Base-by-base conservation (phyloP, 23 red algal species). In the Porphyridium purpureum region DNA sequence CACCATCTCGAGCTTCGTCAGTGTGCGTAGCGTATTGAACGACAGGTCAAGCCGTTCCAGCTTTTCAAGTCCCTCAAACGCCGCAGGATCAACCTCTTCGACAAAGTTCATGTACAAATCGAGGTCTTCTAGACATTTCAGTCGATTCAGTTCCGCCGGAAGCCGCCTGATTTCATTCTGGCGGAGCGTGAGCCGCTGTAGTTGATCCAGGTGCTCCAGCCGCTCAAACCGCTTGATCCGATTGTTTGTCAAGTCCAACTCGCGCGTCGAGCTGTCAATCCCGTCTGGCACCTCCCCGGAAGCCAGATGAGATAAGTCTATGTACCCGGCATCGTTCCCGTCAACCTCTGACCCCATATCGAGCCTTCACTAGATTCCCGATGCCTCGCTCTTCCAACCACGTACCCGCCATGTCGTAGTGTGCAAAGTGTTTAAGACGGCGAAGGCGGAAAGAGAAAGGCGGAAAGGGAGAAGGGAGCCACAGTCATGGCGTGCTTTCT, bases 41-140 rank as follows among this genome's bases (percentile, higher is more conserved):
- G 79, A 86, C 31, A 98, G 68, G 50, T 98, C 90, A 4, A 98
- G 65, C 21, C 60, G 42, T 47, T 75, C 29, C 47, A 98, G 35
- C n/a, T 74, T 74, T 8, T 52, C n/a, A 35, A 65, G 65, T 3
- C 41, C 32, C 2, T 24, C 46, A 9, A 98, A 83, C 14, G 48
- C 40, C 4, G 35, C 53, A 1, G 71, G 40, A 2, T 57, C 67
- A 15, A 98, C 60, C 8, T 47, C 40, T 4, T 24, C 53, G 29
- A 98, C 63, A 21, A 65, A 49, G 55, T 98, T 98, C 50, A 86
- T 64, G 73, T 86, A 98, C 4, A 98, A 52, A 30, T 98, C 90
- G 27, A 98, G 26, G 24, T 98, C 80, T 31, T 56, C 57, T 8
- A 98, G 71, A 23, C 66, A 54, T 4, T 49, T 11, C 25, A 81